Evolutionary conservation across 768 basidiomycete species (phyloP), one percentile per base, ranked within the genome.

Genomic region (Mycena indigotica): DNA sequence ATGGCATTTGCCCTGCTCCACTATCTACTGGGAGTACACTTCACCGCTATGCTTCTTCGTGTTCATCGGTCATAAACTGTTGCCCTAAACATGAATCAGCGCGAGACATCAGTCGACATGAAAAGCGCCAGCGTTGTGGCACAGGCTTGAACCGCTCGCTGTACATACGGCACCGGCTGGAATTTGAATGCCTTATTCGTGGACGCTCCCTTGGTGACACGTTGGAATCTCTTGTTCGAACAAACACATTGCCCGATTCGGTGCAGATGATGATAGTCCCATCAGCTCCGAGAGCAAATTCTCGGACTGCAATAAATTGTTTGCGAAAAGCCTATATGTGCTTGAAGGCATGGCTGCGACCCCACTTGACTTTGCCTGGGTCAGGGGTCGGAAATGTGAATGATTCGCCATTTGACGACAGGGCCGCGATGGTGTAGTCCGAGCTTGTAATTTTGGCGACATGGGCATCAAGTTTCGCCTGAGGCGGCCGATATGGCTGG

Each of bases 181-280:
- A 94, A 96, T 73, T 88, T 94, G 77, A 83, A 82, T 1, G 82
- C 68, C 67, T 88, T 88, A n/a, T n/a, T n/a, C n/a, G n/a, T 65
- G 65, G 50, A 57, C 70, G 16, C 64, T 58, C 6, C 62, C 64
- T 28, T 71, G 68, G n/a, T n/a, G n/a, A n/a, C n/a, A n/a, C 57
- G 72, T 75, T 5, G n/a, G 70, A 58, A 56, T 75, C 84, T 25
- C 93, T 83, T 19, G 85, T 80, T 23, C 95, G 88, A 23, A 95
- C 80, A 67, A 89, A 98, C 28, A 96, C 95, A 65, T 98, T 95
- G 0, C 96, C 96, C 4, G 96, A 95, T 60, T 90, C 86, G 1
- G 96, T 98, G 73, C 93, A 97, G 45, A 98, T 81, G 68, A 97
- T 88, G 66, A 97, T 83, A 16, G 89, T 84, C 3, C 95, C 93